Percentiles rank a stretch among this genome's conserved stretches.
Evolutionary conservation across 768 basidiomycete species (phyloP).

Genomic region (Mycena olivaceomarginata): DNA sequence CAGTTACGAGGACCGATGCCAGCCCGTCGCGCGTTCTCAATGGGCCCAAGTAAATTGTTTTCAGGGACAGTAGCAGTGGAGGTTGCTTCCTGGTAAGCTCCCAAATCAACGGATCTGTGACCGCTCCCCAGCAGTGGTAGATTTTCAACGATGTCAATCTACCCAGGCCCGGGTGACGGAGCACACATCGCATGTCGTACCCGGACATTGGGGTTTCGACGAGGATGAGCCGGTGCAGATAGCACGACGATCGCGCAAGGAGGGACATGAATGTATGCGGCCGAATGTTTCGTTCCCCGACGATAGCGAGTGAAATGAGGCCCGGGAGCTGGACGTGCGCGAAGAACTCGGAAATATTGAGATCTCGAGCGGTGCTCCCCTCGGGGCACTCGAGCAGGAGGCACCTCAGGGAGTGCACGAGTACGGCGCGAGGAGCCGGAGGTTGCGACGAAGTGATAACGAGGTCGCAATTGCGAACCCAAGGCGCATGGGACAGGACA

Average conservation of each 20-base stretch:
- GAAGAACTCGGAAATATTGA: not conserved
- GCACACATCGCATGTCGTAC: not conserved
- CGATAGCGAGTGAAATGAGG: slow-evolving; percentile 15
- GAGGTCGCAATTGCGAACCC: not conserved
- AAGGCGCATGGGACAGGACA: not conserved
- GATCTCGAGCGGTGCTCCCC: not conserved
- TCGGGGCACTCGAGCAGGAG: slow-evolving; percentile 14
- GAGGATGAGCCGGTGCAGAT: not conserved
- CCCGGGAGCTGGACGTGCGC: not conserved
- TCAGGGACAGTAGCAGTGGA: not conserved
- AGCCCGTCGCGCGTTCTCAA: not conserved
- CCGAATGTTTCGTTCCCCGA: not conserved
- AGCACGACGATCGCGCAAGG: not conserved
- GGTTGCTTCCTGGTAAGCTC: not conserved
- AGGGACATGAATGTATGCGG: not conserved
- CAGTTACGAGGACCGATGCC: not conserved
- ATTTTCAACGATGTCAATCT: slow-evolving; percentile 1
- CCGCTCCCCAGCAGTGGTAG: not conserved
- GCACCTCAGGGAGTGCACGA: not conserved
- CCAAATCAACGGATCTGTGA: not conserved
- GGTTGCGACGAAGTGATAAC: not conserved
- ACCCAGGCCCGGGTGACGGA: not conserved
- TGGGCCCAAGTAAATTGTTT: not conserved
- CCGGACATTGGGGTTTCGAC: not conserved
- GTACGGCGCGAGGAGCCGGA: not conserved